These are phyloP conservation scores for Sporothrix curviconia DNA, from an alignment of 2,329 filamentous ascomycete genomes.

Conservation along the genomic window DNA sequence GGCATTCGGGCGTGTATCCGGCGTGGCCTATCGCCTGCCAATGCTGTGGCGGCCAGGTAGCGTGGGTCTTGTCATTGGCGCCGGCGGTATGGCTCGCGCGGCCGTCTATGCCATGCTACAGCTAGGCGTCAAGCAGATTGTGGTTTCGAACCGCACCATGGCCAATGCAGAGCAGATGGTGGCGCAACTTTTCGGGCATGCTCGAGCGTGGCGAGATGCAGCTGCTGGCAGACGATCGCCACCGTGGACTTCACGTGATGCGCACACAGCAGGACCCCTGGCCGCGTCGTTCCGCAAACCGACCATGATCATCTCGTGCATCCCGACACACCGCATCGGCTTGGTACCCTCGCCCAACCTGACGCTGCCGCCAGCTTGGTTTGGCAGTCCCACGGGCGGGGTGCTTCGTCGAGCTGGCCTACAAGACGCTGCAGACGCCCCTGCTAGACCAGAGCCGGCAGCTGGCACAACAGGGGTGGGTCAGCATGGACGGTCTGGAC, in stretches of 20 bases:
- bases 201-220: slow-evolving; percentile 28
- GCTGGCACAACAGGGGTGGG: slow-evolving; percentile 54
- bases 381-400: slow-evolving; percentile 63
- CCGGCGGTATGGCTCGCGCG: slow-evolving; percentile 66
- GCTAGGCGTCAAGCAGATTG: slow-evolving; percentile 65
- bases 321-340: slow-evolving; percentile 59
- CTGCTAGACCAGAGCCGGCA: slow-evolving; percentile 57
- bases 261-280: slow-evolving; percentile 51
- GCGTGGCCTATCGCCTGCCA: slow-evolving; percentile 60
- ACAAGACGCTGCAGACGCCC: slow-evolving; percentile 63
- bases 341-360: slow-evolving; percentile 59
- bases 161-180: slow-evolving; percentile 56
- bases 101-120: slow-evolving; percentile 68
- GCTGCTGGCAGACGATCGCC: slow-evolving; percentile 21
- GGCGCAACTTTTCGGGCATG: slow-evolving; percentile 57
- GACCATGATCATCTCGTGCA: slow-evolving; percentile 67
- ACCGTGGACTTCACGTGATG: slow-evolving; percentile 41
- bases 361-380: slow-evolving; percentile 61
- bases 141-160: slow-evolving; percentile 61
- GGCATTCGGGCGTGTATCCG: slow-evolving; percentile 49
- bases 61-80: slow-evolving; percentile 52
- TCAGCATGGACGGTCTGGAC: slow-evolving; percentile 64
- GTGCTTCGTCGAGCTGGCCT: slow-evolving; percentile 67
- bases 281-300: slow-evolving; percentile 58
- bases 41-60: slow-evolving; percentile 49